Percentiles rank a stretch among this genome's conserved stretches.
These are phyloP conservation scores for Silene coronaria DNA, from an alignment of 179 eudicot species.

Conservation along the genomic window DNA sequence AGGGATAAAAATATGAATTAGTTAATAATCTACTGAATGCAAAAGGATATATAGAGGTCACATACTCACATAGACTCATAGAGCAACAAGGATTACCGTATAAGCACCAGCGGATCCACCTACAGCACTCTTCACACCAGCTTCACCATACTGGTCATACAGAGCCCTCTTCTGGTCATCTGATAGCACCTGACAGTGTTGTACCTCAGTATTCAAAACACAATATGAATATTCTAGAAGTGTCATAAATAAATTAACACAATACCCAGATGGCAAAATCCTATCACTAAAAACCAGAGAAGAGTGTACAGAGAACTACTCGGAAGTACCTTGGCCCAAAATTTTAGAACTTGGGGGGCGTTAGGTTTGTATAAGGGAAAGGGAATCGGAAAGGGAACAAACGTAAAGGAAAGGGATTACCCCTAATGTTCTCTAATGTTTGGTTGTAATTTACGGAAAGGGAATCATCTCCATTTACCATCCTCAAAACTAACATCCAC, in stretches of 20 bases:
- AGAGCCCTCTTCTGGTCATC: slow-evolving; percentile 94
- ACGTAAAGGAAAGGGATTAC: no score
- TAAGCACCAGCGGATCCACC: slow-evolving; percentile 84
- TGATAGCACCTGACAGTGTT: slow-evolving; percentile 90
- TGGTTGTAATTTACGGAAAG: no score
- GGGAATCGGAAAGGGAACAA: no score
- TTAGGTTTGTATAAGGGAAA: no score
- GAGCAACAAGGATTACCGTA: slow-evolving; percentile 48
- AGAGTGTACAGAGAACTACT: neutral
- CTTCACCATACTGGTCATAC: slow-evolving; percentile 98
- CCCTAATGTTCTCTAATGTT: no score
- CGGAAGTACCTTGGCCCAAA: neutral
- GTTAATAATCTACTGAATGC: slow-evolving; percentile 7
- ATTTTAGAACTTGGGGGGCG: no score
- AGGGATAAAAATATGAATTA: slow-evolving; percentile 7
- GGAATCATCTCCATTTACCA: no score
- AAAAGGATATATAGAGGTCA: slow-evolving; percentile 9
- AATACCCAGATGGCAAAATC: slow-evolving; percentile 1
- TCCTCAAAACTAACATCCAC: no score
- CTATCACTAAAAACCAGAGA: neutral
- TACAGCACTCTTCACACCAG: slow-evolving; percentile 77
- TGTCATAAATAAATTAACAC: slow-evolving; percentile 7
- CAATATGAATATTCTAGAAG: slow-evolving; percentile 11
- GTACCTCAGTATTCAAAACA: slow-evolving; percentile 45
- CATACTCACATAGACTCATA: slow-evolving; percentile 13